These are phyloP conservation scores for Biscogniauxia mediterranea DNA, from an alignment of 2,329 filamentous ascomycete species.

Conservation along the genomic window DNA sequence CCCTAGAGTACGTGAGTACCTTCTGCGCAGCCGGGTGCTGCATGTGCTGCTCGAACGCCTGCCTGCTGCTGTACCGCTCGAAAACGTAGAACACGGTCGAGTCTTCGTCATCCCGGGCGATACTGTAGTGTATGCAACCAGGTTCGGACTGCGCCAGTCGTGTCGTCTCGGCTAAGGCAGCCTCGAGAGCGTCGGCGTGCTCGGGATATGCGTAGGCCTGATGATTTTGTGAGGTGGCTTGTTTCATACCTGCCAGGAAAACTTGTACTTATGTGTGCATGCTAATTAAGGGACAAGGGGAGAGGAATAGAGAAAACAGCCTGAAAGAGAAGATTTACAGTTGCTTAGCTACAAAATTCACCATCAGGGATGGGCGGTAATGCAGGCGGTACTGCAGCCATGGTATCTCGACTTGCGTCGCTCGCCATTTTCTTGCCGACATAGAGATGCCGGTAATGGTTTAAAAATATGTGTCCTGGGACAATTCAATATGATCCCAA, in stretches of 20 bases:
- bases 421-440: neutral
- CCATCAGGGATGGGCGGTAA: slow-evolving; percentile 16
- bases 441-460: too few species aligned
- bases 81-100: slow-evolving; percentile 35
- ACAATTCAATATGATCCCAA: too few species aligned
- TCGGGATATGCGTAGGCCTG: slow-evolving; percentile 32
- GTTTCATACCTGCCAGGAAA: neutral
- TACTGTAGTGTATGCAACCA: slow-evolving; percentile 31
- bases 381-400: slow-evolving; percentile 9
- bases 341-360: slow-evolving; percentile 29
- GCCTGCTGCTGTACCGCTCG: slow-evolving; percentile 29
- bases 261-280: neutral
- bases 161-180: slow-evolving; percentile 32
- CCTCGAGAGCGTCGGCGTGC: slow-evolving; percentile 32
- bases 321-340: slow-evolving; percentile 5
- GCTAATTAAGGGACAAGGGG: neutral
- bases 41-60: slow-evolving; percentile 33
- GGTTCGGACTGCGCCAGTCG: slow-evolving; percentile 26
- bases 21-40: slow-evolving; percentile 29
- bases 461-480: too few species aligned
- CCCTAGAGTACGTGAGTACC: slow-evolving; percentile 24
- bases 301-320: too few species aligned
- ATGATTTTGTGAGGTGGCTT: neutral
- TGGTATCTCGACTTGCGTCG: neutral
- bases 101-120: slow-evolving; percentile 29